Conservation (phyloP, 345 rosid species). For the Syzygium aromaticum region DNA sequence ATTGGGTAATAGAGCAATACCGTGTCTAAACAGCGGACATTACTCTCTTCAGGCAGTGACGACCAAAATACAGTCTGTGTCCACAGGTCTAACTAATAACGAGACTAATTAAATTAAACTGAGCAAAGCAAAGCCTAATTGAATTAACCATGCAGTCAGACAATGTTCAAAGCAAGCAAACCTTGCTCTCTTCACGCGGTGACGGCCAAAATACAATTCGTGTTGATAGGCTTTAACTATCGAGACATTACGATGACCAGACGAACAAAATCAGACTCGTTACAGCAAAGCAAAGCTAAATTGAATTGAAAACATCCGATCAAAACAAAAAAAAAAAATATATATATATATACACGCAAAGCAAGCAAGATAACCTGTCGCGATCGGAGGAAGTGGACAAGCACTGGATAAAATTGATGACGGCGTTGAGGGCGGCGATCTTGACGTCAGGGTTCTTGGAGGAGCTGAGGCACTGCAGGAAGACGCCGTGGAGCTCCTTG, state of each 20-base stretch:
- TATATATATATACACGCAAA: background rate
- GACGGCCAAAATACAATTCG: no score
- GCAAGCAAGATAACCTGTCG: constrained; percentile 37
- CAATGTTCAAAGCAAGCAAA: background rate
- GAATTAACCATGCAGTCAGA: background rate
- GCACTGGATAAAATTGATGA: constrained; percentile 90
- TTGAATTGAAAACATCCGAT: background rate
- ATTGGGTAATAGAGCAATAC: background rate
- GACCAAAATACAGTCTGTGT: background rate
- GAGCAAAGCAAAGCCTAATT: background rate
- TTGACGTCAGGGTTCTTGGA: constrained; percentile 65
- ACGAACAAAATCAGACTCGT: no score
- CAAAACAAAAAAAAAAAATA: background rate
- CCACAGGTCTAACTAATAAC: background rate
- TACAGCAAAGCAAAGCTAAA: background rate
- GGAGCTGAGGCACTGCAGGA: constrained; percentile 61
- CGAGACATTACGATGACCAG: no score
- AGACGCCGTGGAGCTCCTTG: constrained; percentile 79
- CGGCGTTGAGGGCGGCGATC: constrained; percentile 91
- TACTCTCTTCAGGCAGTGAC: background rate
- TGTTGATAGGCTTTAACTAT: no score
- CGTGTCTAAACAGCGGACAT: constrained; percentile 13
- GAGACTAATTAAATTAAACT: background rate
- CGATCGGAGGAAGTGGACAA: constrained; percentile 57
- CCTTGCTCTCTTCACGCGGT: constrained; percentile 10